Base-by-base conservation (phyloP, 2,329 filamentous ascomycete genomes). In the Dactylellina haptotyla region DNA sequence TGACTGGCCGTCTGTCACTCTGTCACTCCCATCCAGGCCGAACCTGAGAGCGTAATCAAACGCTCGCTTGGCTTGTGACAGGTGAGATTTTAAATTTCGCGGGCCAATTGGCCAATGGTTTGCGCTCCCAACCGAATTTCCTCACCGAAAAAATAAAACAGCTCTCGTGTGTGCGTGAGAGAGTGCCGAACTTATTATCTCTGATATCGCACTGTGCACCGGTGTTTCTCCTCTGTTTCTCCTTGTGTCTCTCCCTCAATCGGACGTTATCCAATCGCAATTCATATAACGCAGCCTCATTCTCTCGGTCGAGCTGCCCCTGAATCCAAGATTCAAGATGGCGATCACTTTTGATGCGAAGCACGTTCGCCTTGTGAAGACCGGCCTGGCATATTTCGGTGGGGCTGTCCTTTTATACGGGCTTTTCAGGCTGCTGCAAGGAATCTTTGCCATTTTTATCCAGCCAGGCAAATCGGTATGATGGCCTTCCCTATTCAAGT, bases 401-500 rank as follows among this genome's bases (percentile, higher is more conserved):
- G 67, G 67, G 26, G 67, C 53, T n/a, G 63, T 65, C 23, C n/a
- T 64, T 48, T 48, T 72, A 53, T 65, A 65, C 46, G 59, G 53
- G 37, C 32, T 72, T 12, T 37, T 72, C 25, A 58, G 51, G 43
- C 30, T 72, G 32, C 46, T 72, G 12, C 37, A 61, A 14, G 67
- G 51, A n/a, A 28, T 72, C 28, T 72, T 72, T 43, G 61, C 59
- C 51, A 61, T 72, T 43, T 72, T 72, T 57, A 65, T 72, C 34
- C 59, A 72, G 64, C 83, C 83, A 30, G 83, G 83, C 28, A 83
- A 82, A 78, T 80, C 83, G 75, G 83, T 84, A 82, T 58, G 82
- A 23, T 8, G 16, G 4, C 4, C 32, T 25, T n/a, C 16, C 16
- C 50, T 20, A 18, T 46, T n/a, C n/a, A 46, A 46, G 23, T 20